Base-by-base conservation (phyloP, 352 stramenopile species). In the Pythium sp. region DNA sequence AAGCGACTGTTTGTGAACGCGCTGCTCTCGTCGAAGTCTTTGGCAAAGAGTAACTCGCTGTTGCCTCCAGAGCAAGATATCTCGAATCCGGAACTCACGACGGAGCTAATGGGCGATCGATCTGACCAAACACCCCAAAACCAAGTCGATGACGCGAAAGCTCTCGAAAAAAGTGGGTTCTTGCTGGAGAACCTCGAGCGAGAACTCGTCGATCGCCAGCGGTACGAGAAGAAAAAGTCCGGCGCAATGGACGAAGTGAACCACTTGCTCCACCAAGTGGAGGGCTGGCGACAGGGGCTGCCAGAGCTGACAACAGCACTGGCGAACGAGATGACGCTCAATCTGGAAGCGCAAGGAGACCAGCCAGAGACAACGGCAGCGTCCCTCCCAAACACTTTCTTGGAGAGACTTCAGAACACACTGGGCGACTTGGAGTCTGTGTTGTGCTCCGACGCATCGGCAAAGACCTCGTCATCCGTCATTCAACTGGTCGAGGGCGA, bases 1-100 rank as follows among this genome's bases (percentile, higher is more conserved):
- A 93, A 93, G 64, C 67, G 81, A 4, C 62, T 95, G 11, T 82
- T 95, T 56, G 72, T 90, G 30, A 80, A 77, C 24, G 80, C 84
- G 15, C 65, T 92, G 2, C 63, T 85, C n/a, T 62, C 79, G 0
- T 82, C 46, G 58, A 72, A 20, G 20, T 67, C n/a, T 53, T 65
- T 56, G 56, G 43, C 54, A 8, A 46, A 38, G 28, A 7, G 14
- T 15, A 46, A 20, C 7, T 56, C 62, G 8, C 28, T 56, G 20
- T 15, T 28, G 7, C 38, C 26, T 5, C 30, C 15, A 34, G 61
- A 70, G 14, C 58, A 59, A n/a, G 51, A 67, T 5, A 43, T 62
- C 32, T n/a, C 28, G 18, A 71, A 67, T 11, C 66, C 66, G 14
- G 66, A 71, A 22, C 49, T 57, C n/a, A 63, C 66, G 3, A 57